Percentiles rank a stretch among this genome's conserved stretches.
phyloP scores from a whole-genome alignment of 306 rosid species.

The Ochetophila trinervis region DNA sequence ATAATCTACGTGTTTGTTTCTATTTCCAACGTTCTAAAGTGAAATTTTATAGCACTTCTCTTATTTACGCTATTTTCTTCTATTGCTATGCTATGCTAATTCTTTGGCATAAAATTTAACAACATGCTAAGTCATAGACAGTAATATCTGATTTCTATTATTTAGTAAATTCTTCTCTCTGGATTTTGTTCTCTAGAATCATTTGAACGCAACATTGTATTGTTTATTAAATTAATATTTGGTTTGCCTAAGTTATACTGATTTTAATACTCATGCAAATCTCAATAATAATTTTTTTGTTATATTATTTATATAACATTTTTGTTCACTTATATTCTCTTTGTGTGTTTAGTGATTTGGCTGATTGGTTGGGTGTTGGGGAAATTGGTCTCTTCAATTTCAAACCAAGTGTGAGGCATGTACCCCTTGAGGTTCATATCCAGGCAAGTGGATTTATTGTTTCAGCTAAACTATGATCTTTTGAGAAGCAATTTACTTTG shows the following conservation, averaged over 20 bases:
- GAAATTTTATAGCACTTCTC: too few relatives aligned
- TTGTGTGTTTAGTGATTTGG: slow-evolving; percentile 65
- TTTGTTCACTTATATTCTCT: neutral
- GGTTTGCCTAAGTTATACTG: neutral
- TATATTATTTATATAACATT: neutral
- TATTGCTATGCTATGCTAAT: too few relatives aligned
- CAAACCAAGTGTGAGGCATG: slow-evolving; percentile 99
- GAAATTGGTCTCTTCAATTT: slow-evolving; percentile 95
- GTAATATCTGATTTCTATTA: too few relatives aligned
- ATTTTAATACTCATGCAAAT: neutral
- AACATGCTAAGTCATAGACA: too few relatives aligned
- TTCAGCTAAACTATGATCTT: slow-evolving; percentile 15
- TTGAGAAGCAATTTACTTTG: neutral
- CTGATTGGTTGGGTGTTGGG: slow-evolving; percentile 96
- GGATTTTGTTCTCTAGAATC: neutral
- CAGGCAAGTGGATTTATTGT: slow-evolving; percentile 64
- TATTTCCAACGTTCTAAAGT: too few relatives aligned
- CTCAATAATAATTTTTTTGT: neutral
- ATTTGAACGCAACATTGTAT: neutral
- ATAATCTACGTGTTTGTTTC: too few relatives aligned
- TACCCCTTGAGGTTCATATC: slow-evolving; percentile 94
- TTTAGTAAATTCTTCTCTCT: neutral
- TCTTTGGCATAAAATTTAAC: too few relatives aligned
- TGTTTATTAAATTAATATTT: neutral
- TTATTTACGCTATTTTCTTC: too few relatives aligned